Base-by-base conservation (phyloP, 805 yeast species). In the Yarrowia sp. region DNA sequence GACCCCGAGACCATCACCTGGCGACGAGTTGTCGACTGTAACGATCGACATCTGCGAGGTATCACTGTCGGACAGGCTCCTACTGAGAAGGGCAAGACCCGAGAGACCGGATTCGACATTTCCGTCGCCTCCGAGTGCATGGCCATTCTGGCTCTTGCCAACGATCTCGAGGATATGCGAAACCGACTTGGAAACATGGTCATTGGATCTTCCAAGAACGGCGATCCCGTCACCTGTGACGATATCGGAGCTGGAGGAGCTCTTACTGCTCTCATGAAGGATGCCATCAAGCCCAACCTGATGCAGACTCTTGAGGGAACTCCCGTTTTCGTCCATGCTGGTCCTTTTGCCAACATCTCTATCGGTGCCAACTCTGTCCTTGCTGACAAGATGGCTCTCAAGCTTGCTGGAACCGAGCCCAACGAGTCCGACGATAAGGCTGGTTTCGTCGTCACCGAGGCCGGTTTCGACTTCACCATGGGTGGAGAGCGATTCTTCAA, bases 301-400 rank as follows among this genome's bases (percentile, higher is more conserved):
- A 93, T 93, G 98, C 98, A 93, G 79, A 89, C 97, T 65, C 83
- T 93, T 68, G 98, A 93, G 78, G 98, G 98, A 67, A 92, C 98
- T 5, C 98, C 98, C 10, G 98, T 93, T 18, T 86, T 93, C 73
- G 97, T 93, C n/a, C 98, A 93, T 74, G 98, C 98, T 39, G 98
- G 98, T 69, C 98, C 98, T 38, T 93, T 93, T 76, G 98, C 98
- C 69, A 93, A 93, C 79, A 93, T 93, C 69, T 90, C 97, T 39
- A 93, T 93, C 74, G 98, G 98, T 72, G 97, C 98, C 10, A 89
- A 93, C 36, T 93, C 98, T 13, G 95, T 93, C 22, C 80, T 93
- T 67, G 98, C 98, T 64, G 98, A 93, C 76, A 87, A 86, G 76
- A 84, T 93, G 78, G 98, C 97, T 6, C 83, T 93, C 74, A 92